Conservation (phyloP, 495 filamentous ascomycete species). For the Talaromyces borbonicus region DNA sequence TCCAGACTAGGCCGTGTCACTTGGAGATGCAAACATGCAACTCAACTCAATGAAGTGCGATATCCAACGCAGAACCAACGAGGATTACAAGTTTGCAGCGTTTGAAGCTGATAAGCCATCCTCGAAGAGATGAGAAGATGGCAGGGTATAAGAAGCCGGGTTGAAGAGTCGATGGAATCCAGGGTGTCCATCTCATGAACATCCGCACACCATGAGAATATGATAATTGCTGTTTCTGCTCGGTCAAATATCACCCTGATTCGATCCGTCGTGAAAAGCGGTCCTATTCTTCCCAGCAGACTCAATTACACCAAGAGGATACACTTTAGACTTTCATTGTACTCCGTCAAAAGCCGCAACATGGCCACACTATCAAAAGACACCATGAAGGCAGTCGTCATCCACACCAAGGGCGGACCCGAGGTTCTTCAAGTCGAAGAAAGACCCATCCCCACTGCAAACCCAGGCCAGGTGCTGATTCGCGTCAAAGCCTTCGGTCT, state of each 20-base stretch:
- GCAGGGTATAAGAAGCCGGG: not conserved
- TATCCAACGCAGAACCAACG: no score
- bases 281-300: no score
- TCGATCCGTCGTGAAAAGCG: no score
- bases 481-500: constrained; percentile 41
- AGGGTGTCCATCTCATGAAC: not conserved
- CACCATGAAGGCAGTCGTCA: constrained; percentile 33
- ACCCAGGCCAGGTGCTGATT: constrained; percentile 35
- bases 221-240: not conserved
- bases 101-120: no score
- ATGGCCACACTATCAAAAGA: constrained; percentile 4
- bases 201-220: not conserved
- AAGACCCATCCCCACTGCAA: constrained; percentile 26
- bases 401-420: constrained; percentile 24
- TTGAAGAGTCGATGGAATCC: no score
- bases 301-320: no score
- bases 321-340: not conserved
- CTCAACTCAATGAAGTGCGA: no score
- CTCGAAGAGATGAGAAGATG: no score
- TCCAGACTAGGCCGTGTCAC: not conserved
- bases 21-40: no score
- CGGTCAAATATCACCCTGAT: no score
- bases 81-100: no score
- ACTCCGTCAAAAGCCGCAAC: not conserved
- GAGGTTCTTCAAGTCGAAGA: constrained; percentile 28